A percentile compares a stretch with the other conserved stretches of the same genome.
Evolutionary conservation across 2,329 filamentous ascomycete genomes (phyloP).

Genomic region (Aphanocladium album): DNA sequence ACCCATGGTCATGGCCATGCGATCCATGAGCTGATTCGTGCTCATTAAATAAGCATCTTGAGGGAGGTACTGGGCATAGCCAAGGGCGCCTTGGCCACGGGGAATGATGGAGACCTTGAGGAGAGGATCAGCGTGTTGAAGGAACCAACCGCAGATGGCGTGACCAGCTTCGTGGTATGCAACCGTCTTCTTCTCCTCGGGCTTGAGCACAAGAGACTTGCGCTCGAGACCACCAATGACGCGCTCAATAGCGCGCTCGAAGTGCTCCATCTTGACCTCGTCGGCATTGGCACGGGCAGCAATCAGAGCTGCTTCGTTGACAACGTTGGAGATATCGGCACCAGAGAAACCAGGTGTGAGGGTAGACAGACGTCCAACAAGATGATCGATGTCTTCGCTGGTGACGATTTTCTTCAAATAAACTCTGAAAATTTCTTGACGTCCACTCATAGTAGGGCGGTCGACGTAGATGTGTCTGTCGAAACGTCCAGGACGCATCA

Average conservation of each 20-base stretch:
- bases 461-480: conserved; percentile 96
- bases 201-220: conserved; percentile 90
- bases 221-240: conserved; percentile 95
- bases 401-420: conserved; percentile 94
- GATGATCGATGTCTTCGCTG: conserved; percentile 78
- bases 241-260: conserved; percentile 96
- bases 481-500: conserved; percentile 95
- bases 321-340: conserved; percentile 96
- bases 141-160: conserved; percentile 97
- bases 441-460: conserved; percentile 90
- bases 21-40: conserved; percentile 92
- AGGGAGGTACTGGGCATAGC: conserved; percentile 97
- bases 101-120: conserved; percentile 99
- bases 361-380: conserved; percentile 83
- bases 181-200: conserved; percentile 90
- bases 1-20: conserved; percentile 98
- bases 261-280: conserved; percentile 81
- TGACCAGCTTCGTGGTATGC: conserved; percentile 98
- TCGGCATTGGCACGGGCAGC: conserved; percentile 79
- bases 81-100: conserved; percentile 85
- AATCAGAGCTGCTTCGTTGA: conserved; percentile 94
- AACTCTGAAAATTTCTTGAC: conserved; percentile 92
- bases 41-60: conserved; percentile 94
- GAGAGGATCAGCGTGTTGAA: conserved; percentile 91
- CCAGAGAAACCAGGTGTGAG: conserved; percentile 95